Conservation (phyloP, 1,284 basidiomycete genomes). For the Rhodotorula mucilaginosa region DNA sequence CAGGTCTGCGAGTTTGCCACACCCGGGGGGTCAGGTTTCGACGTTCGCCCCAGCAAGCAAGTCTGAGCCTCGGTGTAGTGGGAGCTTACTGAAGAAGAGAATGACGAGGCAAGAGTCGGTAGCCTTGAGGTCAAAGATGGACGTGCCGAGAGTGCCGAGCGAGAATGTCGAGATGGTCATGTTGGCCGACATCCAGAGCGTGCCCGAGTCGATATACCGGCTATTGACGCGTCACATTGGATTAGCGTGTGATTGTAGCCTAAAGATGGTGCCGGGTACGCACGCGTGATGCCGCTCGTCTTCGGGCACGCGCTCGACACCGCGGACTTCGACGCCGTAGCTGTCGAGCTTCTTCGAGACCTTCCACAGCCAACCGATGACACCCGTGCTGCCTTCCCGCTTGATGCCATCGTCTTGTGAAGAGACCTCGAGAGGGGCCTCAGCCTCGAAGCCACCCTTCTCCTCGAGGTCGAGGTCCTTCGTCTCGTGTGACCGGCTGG, state of each 20-base stretch:
- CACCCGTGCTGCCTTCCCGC: conserved; percentile 2
- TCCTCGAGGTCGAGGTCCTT: conserved; percentile 23
- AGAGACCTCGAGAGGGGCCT: conserved; percentile 12
- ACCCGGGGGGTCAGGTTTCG: background rate
- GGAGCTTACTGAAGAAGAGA: conserved; percentile 67
- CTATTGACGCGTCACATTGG: conserved; percentile 2
- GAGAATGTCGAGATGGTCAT: conserved; percentile 60
- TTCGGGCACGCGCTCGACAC: conserved; percentile 38
- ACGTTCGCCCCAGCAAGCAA: conserved; percentile 29
- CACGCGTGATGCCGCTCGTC: conserved; percentile 30
- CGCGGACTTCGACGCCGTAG: conserved; percentile 39
- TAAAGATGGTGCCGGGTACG: background rate
- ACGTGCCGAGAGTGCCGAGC: conserved; percentile 67
- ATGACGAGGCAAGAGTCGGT: conserved; percentile 71
- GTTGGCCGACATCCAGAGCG: conserved; percentile 33
- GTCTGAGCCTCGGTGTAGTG: conserved; percentile 45
- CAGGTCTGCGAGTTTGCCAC: conserved; percentile 8
- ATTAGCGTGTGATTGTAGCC: background rate
- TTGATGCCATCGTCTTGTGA: conserved; percentile 25
- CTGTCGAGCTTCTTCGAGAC: conserved; percentile 28
- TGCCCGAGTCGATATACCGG: conserved; percentile 14
- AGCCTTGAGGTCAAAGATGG: conserved; percentile 53
- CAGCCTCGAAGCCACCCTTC: conserved; percentile 5
- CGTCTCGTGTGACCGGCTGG: conserved; percentile 9
- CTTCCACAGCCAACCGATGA: conserved; percentile 29